phyloP scores from a whole-genome alignment of 768 basidiomycete species.

The Termitomyces sp. region DNA sequence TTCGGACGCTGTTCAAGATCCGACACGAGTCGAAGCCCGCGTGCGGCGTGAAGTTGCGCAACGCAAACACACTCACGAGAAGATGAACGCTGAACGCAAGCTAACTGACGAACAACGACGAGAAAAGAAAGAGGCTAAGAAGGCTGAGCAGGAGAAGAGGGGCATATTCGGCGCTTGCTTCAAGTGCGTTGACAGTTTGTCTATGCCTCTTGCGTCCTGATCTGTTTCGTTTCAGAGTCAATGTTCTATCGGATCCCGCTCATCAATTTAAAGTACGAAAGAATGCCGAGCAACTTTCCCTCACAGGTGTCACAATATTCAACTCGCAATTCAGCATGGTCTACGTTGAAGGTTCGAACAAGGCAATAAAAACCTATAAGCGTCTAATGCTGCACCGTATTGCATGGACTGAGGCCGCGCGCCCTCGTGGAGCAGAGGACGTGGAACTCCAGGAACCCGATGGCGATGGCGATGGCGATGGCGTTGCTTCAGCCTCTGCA shows the following conservation, averaged over 20 bases:
- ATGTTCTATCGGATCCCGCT: constrained; percentile 82
- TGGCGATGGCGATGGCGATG: constrained; percentile 34
- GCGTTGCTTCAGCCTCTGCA: constrained; percentile 25
- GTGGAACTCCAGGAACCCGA: constrained; percentile 57
- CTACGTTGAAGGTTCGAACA: constrained; percentile 87
- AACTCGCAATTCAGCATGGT: constrained; percentile 86
- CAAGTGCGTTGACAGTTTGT: constrained; percentile 55
- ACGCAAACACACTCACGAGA: constrained; percentile 85
- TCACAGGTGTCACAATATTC: constrained; percentile 89
- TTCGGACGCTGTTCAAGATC: constrained; percentile 94
- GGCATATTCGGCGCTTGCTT: constrained; percentile 81
- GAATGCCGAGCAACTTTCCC: constrained; percentile 87
- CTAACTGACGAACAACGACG: constrained; percentile 85
- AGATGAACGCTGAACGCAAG: constrained; percentile 90
- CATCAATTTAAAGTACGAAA: constrained; percentile 96
- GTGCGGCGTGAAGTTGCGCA: constrained; percentile 91
- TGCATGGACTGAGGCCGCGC: constrained; percentile 88
- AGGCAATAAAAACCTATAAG: constrained; percentile 83
- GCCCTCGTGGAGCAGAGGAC: constrained; percentile 69
- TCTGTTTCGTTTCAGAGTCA: constrained; percentile 49
- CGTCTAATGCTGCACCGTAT: constrained; percentile 83
- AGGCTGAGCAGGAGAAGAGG: constrained; percentile 81
- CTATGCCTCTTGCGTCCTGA: not conserved
- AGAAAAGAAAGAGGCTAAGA: constrained; percentile 85
- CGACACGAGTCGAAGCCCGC: constrained; percentile 93